Conservation (phyloP, 768 basidiomycete species). For the Suillus americanus region DNA sequence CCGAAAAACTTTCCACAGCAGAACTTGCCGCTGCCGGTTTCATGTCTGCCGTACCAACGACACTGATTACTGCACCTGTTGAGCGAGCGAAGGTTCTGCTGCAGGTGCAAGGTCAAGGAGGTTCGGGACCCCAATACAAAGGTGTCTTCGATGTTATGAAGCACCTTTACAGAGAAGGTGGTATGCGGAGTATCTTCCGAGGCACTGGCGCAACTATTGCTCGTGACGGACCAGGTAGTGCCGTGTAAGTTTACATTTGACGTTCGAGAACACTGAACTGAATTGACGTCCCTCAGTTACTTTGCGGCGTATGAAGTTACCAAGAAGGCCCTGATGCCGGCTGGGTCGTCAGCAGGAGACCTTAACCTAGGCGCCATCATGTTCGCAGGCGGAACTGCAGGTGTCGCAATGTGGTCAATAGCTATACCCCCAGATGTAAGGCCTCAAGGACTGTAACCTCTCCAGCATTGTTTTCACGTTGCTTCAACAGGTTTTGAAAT, state of each 20-base stretch:
- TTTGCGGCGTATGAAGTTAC: constrained; percentile 96
- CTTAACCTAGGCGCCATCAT: constrained; percentile 87
- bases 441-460: constrained; percentile 10
- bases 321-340: constrained; percentile 83
- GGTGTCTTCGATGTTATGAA: constrained; percentile 90
- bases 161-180: constrained; percentile 92
- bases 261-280: constrained; percentile 7
- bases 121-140: constrained; percentile 69
- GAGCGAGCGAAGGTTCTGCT: constrained; percentile 96
- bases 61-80: constrained; percentile 91
- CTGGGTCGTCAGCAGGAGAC: constrained; percentile 73
- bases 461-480: constrained; percentile 7
- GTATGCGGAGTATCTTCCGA: constrained; percentile 86
- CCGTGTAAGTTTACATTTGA: constrained; percentile 63
- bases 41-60: constrained; percentile 89
- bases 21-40: constrained; percentile 95
- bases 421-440: constrained; percentile 96
- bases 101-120: constrained; percentile 91
- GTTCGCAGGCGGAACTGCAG: constrained; percentile 90
- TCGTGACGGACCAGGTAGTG: constrained; percentile 94
- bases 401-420: constrained; percentile 97
- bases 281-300: constrained; percentile 53
- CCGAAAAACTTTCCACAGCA: constrained; percentile 57
- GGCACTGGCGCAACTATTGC: constrained; percentile 93
- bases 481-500: constrained; percentile 83